Evolutionary conservation across 1,139 yeast genomes (phyloP).

Genomic region (Pichia sp.): DNA sequence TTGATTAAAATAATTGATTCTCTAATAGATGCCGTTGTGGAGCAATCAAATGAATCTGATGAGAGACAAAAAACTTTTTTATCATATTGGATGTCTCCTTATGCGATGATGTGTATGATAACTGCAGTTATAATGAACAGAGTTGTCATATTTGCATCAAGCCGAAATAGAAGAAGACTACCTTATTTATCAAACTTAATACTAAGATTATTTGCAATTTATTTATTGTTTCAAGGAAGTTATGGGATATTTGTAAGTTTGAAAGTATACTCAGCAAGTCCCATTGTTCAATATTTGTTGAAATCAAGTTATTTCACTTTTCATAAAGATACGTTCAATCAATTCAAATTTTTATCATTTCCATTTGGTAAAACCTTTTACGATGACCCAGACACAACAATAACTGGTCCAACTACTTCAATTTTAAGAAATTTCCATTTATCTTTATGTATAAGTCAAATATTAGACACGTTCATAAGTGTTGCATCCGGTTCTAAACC

Average conservation of each 20-base stretch:
- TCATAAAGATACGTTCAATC: constrained; percentile 24
- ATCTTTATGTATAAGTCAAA: constrained; percentile 55
- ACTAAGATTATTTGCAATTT: constrained; percentile 27
- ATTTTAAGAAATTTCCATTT: constrained; percentile 62
- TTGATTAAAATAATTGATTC: constrained; percentile 21
- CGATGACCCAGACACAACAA: background rate
- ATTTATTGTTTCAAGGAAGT: constrained; percentile 25
- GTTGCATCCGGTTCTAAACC: constrained; percentile 55
- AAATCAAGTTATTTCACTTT: constrained; percentile 31
- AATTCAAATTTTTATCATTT: constrained; percentile 11
- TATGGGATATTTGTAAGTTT: constrained; percentile 28
- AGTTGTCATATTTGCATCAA: constrained; percentile 60
- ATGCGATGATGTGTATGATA: constrained; percentile 48
- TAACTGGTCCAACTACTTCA: constrained; percentile 45
- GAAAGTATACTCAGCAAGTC: constrained; percentile 18
- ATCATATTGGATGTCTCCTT: constrained; percentile 42
- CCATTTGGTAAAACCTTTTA: constrained; percentile 8
- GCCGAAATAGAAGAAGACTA: constrained; percentile 37
- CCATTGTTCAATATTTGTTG: constrained; percentile 11
- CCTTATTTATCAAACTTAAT: constrained; percentile 25
- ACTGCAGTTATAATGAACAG: constrained; percentile 63
- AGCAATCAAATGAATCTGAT: constrained; percentile 28
- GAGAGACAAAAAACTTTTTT: constrained; percentile 24
- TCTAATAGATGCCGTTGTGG: constrained; percentile 26
- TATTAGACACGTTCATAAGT: constrained; percentile 64